These are phyloP conservation scores for Pestalotiopsis sp. DNA, from an alignment of 2,329 filamentous ascomycete species.

Conservation along the genomic window DNA sequence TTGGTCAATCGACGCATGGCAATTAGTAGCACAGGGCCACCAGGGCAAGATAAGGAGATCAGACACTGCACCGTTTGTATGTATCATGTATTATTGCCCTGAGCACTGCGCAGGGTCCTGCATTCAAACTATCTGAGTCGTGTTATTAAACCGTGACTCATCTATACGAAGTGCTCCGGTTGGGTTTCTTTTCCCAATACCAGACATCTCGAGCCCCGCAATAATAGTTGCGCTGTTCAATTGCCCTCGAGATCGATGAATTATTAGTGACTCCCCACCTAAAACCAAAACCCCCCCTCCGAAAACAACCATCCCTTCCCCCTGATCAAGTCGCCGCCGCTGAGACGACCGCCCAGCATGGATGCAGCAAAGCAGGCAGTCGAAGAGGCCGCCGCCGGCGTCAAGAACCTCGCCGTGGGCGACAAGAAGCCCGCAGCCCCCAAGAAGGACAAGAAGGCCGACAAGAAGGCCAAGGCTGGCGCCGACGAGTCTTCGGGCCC, in stretches of 20 bases:
- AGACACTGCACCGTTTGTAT: neutral
- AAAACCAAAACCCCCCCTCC: slow-evolving; percentile 2
- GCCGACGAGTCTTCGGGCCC: slow-evolving; percentile 39
- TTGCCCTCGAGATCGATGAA: neutral
- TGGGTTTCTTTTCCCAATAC: neutral
- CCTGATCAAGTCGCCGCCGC: neutral
- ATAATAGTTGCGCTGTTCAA: neutral
- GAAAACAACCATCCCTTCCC: neutral
- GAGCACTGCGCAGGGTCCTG: no score
- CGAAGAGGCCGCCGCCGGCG: slow-evolving; percentile 48
- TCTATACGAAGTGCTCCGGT: neutral
- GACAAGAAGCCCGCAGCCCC: slow-evolving; percentile 30
- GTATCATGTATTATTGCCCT: no score
- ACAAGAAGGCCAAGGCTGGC: slow-evolving; percentile 46
- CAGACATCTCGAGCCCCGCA: neutral
- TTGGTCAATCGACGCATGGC: neutral
- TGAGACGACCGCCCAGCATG: slow-evolving; percentile 32
- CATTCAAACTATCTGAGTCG: neutral
- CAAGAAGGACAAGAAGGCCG: slow-evolving; percentile 36
- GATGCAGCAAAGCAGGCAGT: slow-evolving; percentile 48
- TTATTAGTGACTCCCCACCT: neutral
- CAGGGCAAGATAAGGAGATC: neutral
- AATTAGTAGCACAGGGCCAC: neutral
- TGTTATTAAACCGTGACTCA: neutral
- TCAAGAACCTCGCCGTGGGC: slow-evolving; percentile 51